A percentile compares a stretch with the other conserved stretches of the same genome.
phyloP scores from a whole-genome alignment of 208 protist species.

The Leishmania arabica region DNA sequence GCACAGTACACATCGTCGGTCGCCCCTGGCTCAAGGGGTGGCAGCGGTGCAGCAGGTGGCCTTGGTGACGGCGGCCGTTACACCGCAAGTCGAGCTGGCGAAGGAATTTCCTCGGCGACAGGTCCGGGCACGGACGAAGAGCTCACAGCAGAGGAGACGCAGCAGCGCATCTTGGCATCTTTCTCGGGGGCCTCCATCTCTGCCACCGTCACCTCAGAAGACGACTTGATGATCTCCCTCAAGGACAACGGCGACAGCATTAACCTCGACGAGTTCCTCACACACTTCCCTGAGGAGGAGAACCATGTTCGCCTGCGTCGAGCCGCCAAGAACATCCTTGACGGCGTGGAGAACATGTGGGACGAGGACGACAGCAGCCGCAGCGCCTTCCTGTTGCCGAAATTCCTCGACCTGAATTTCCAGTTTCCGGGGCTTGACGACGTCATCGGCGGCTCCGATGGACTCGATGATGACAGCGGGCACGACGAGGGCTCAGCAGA shows the following conservation, averaged over 20 bases:
- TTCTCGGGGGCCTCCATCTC: background rate
- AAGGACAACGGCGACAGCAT: conserved; percentile 39
- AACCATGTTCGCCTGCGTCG: conserved; percentile 66
- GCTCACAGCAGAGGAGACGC: background rate
- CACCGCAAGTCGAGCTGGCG: background rate
- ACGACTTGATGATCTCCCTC: background rate
- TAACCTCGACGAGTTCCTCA: conserved; percentile 51
- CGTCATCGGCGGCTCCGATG: conserved; percentile 8
- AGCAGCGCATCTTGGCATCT: background rate
- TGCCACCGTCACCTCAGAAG: background rate
- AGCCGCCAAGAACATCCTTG: conserved; percentile 61
- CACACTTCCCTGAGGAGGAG: conserved; percentile 66
- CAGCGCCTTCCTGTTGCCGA: conserved; percentile 23
- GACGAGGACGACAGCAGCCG: conserved; percentile 10
- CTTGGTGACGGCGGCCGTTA: background rate
- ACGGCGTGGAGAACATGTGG: conserved; percentile 36
- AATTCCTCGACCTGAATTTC: conserved; percentile 14
- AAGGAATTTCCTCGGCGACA: background rate
- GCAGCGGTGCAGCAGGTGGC: background rate
- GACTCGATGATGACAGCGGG: background rate
- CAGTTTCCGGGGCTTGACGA: conserved; percentile 6
- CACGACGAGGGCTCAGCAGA: conserved; percentile 2
- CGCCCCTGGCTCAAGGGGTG: background rate
- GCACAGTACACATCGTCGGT: background rate
- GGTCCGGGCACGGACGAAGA: background rate